These are phyloP conservation scores for Xylariaceae sp. DNA, from an alignment of 2,329 filamentous ascomycete species.

Conservation along the genomic window DNA sequence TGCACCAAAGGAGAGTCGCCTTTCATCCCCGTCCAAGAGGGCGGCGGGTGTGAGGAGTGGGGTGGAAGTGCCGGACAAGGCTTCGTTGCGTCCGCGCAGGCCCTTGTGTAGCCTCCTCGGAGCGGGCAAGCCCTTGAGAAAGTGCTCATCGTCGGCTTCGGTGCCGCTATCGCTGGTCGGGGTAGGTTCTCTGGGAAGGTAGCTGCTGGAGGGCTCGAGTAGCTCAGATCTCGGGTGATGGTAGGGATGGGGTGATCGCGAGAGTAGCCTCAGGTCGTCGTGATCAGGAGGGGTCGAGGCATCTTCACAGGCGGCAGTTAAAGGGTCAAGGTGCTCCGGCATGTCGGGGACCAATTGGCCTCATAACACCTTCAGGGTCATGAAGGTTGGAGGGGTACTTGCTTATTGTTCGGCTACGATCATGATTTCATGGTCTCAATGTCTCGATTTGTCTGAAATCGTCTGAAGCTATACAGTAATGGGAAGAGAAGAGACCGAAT, in stretches of 20 bases:
- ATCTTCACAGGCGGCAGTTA: slow-evolving; percentile 40
- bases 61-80: slow-evolving; percentile 60
- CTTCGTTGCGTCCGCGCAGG: slow-evolving; percentile 65
- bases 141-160: slow-evolving; percentile 92
- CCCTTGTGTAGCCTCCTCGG: slow-evolving; percentile 82
- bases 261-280: slow-evolving; percentile 54
- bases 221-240: slow-evolving; percentile 64
- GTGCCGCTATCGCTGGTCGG: slow-evolving; percentile 87
- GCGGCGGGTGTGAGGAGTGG: slow-evolving; percentile 58
- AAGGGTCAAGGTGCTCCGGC: slow-evolving; percentile 51
- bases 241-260: slow-evolving; percentile 72
- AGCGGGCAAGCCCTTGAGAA: slow-evolving; percentile 83
- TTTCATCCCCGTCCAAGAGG: slow-evolving; percentile 48
- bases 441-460: neutral
- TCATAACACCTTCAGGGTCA: slow-evolving; percentile 30
- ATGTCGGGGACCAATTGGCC: slow-evolving; percentile 47
- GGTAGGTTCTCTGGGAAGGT: slow-evolving; percentile 58
- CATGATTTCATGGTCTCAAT: slow-evolving; percentile 28
- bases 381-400: slow-evolving; percentile 19
- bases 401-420: slow-evolving; percentile 2
- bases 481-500: neutral
- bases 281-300: slow-evolving; percentile 40
- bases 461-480: neutral
- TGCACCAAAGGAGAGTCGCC: slow-evolving; percentile 28
- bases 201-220: slow-evolving; percentile 55